Base-by-base conservation (phyloP, 2,329 filamentous ascomycete genomes). In the Leptosphaerulina australis region DNA sequence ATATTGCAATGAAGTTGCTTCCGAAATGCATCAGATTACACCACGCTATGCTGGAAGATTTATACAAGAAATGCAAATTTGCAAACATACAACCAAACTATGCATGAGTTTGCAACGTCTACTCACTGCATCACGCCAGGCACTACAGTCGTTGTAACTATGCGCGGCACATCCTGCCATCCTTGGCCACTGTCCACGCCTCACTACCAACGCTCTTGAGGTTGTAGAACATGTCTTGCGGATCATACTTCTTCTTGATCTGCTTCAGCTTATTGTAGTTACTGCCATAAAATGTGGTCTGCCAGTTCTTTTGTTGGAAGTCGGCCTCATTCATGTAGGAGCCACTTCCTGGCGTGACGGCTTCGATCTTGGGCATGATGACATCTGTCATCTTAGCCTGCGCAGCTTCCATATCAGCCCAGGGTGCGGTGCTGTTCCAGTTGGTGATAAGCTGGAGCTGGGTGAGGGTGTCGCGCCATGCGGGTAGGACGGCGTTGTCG, bases 181-280 rank as follows among this genome's bases (percentile, higher is more conserved):
- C 36, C 45, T 46, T 46, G 15, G 12, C 35, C 5, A 61, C 55
- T 0, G 41, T 55, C 59, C 59, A 62, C 5, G 36, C 44, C 30
- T 62, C 59, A 15, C 56, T 61, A 12, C 60, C 60, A 26, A 63
- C 60, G 15, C 50, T 56, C 46, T 55, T 51, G 5, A 49, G 38
- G 20, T 50, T 56, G 44, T 63, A 64, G 44, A 67, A 66, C 17
- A 67, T 18, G 26, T 55, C 53, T 0, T 45, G 37, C 6, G 58
- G 58, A 26, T 64, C 60, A 36, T 52, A 59, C 45, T 56, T 61
- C 31, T 53, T 48, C 58, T 64, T 64, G 38, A 64, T 66, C n/a
- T 44, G 43, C n/a, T 51, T 47, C 4, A 70, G 57, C 40, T 62
- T 61, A 10, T 40, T 50, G 96, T 79, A 5, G 86, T 86, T 0